Conservation (phyloP, 495 filamentous ascomycete genomes). For the Xylaria castorea region DNA sequence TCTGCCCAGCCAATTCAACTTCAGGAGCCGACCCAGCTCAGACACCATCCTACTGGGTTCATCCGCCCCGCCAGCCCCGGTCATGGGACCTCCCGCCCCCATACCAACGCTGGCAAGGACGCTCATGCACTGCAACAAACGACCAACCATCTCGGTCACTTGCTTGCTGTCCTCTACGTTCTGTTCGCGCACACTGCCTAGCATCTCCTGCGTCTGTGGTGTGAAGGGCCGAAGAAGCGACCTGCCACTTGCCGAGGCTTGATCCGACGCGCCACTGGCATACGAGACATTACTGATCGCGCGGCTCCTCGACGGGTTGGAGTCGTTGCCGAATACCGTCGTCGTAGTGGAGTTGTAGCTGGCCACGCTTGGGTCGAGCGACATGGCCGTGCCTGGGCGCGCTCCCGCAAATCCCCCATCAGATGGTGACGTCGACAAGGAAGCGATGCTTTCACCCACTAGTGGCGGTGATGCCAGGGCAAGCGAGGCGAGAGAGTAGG, state of each 20-base stretch:
- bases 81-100: slow-evolving; percentile 53
- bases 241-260: slow-evolving; percentile 53
- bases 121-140: slow-evolving; percentile 96
- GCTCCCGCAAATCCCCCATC: slow-evolving; percentile 31
- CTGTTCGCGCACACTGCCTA: slow-evolving; percentile 48
- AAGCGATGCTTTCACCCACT: slow-evolving; percentile 48
- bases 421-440: slow-evolving; percentile 51
- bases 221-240: slow-evolving; percentile 61
- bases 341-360: slow-evolving; percentile 79
- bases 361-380: slow-evolving; percentile 70
- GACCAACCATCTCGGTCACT: slow-evolving; percentile 89
- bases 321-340: slow-evolving; percentile 67
- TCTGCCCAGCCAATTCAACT: slow-evolving; percentile 94
- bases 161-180: slow-evolving; percentile 76
- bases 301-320: slow-evolving; percentile 66
- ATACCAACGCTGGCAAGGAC: slow-evolving; percentile 76
- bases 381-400: slow-evolving; percentile 73
- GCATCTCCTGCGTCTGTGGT: slow-evolving; percentile 49
- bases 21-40: slow-evolving; percentile 80
- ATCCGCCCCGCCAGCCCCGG: slow-evolving; percentile 53
- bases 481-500: slow-evolving; percentile 61
- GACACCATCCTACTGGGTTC: slow-evolving; percentile 82
- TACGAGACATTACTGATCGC: slow-evolving; percentile 89
- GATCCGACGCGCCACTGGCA: slow-evolving; percentile 52
- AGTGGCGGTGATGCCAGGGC: slow-evolving; percentile 50